Evolutionary conservation across 2,329 filamentous ascomycete genomes (phyloP), one percentile per base, ranked within the genome.

Genomic region (Ceratocystis papillata): DNA sequence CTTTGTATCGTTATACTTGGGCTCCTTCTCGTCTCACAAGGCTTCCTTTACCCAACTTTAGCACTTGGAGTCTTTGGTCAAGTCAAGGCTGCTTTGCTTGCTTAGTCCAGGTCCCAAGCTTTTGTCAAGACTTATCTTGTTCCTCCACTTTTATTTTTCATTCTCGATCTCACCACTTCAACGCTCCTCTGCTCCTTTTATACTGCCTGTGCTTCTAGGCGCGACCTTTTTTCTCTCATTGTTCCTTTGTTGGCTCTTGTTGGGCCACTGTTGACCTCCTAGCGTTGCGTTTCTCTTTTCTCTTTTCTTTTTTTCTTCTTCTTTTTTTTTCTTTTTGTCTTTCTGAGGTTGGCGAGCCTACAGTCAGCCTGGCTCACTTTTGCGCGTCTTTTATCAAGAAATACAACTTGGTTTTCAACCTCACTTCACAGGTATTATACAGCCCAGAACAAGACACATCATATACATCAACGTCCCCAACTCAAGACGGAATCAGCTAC

Each of bases 161-260:
- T 50, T 63, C 62, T 50, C 28, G 28, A 57, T 33, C 53, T 57
- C 53, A 57, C 53, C 53, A 57, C 53, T 22, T 57, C 53, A 37
- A 33, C 53, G 53, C 53, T 57, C 53, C 53, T 57, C 53, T 57
- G 53, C 25, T 57, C 53, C 53, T 33, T 57, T 57, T 57, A 57
- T 57, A 33, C 46, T 63, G 62, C 61, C 45, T 33, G 61, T 63
- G 61, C 61, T 63, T 50, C 61, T 45, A 5, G 30, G 61, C 25
- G 17, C 50, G 61, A 28, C 37, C 48, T 62, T 62, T 62, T 45
- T 62, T 62, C 37, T 28, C 22, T 46, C 22, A 45, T 45, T 22
- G 20, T 46, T 46, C 37, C 41, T 62, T 62, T 61, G 33, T 37
- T 41, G 44, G 33, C n/a, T 45, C 59, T 45, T 45, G 37, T 57